Percentiles rank a stretch among this genome's conserved stretches.
Conservation (phyloP, 768 basidiomycete genomes). For the Termitomyces sp. region DNA sequence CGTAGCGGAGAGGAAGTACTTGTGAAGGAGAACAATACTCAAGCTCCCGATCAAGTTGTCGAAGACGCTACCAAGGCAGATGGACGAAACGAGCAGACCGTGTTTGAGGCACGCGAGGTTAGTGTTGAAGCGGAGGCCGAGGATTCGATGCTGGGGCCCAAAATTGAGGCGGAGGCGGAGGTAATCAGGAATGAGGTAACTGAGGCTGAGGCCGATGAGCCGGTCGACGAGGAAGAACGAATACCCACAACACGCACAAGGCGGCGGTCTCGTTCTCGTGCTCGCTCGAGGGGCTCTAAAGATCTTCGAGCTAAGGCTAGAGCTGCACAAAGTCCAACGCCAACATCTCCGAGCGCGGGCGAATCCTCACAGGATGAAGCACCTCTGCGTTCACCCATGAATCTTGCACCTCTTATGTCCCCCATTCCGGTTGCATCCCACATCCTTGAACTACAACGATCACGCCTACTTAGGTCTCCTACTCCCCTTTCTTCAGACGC, state of each 20-base stretch:
- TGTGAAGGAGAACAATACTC: conserved; percentile 23
- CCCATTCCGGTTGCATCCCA: conserved; percentile 42
- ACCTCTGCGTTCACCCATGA: conserved; percentile 26
- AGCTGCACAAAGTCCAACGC: conserved; percentile 39
- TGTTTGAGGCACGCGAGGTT: conserved; percentile 1
- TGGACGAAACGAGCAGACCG: conserved; percentile 2
- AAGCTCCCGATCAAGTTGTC: conserved; percentile 1
- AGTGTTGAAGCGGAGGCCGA: conserved; percentile 9
- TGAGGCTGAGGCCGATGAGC: conserved; percentile 28
- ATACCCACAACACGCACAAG: conserved; percentile 44
- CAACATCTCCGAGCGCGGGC: conserved; percentile 38
- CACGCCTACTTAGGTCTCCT: conserved; percentile 44
- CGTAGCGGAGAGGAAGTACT: conserved; percentile 32
- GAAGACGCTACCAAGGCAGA: background rate
- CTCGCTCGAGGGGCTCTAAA: conserved; percentile 69
- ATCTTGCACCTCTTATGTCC: conserved; percentile 34
- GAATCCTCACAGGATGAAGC: conserved; percentile 74
- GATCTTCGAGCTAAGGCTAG: conserved; percentile 63
- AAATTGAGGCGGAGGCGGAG: conserved; percentile 25
- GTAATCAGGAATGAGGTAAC: conserved; percentile 27
- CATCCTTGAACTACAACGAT: conserved; percentile 47
- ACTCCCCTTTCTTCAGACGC: conserved; percentile 49
- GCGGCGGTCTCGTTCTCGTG: conserved; percentile 73
- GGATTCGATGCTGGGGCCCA: conserved; percentile 13
- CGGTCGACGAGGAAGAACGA: conserved; percentile 37